These are phyloP conservation scores for Boeremia lycopersici DNA, from an alignment of 2,329 filamentous ascomycete genomes.

Conservation along the genomic window DNA sequence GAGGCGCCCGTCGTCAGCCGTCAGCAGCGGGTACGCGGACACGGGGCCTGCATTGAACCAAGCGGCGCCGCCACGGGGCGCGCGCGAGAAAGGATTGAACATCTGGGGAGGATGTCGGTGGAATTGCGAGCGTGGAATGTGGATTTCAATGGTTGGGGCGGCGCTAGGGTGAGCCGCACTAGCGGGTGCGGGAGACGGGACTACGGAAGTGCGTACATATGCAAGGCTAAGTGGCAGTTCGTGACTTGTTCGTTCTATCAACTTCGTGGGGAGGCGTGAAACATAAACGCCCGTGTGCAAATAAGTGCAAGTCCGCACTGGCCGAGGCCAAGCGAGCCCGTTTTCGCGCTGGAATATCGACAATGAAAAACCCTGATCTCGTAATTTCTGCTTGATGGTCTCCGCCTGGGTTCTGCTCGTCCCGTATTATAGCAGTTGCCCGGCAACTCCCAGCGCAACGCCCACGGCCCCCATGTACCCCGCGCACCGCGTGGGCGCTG, in stretches of 20 bases:
- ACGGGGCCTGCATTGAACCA: constrained; percentile 32
- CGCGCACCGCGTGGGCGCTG: constrained; percentile 22
- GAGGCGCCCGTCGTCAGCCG: constrained; percentile 17
- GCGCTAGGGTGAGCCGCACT: constrained; percentile 4
- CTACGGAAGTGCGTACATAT: not conserved
- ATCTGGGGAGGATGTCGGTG: not conserved
- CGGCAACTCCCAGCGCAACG: constrained; percentile 52
- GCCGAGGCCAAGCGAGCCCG: constrained; percentile 1
- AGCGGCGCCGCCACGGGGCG: constrained; percentile 27
- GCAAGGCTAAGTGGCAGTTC: not conserved
- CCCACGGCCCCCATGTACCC: constrained; percentile 29
- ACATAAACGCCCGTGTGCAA: constrained; percentile 13
- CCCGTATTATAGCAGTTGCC: constrained; percentile 32
- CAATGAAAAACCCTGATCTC: constrained; percentile 21
- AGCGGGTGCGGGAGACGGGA: not conserved
- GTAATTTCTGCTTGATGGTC: not conserved
- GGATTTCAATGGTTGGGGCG: not conserved
- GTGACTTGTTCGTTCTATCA: constrained; percentile 3
- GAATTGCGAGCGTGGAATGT: not conserved
- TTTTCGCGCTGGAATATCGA: constrained; percentile 23
- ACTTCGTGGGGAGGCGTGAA: not conserved
- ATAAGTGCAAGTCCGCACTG: not conserved
- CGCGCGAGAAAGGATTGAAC: constrained; percentile 29
- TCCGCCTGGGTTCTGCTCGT: not conserved
- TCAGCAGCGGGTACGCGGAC: constrained; percentile 28